phyloP scores from a whole-genome alignment of 2,329 filamentous ascomycete genomes.

The Colletotrichum lini region DNA sequence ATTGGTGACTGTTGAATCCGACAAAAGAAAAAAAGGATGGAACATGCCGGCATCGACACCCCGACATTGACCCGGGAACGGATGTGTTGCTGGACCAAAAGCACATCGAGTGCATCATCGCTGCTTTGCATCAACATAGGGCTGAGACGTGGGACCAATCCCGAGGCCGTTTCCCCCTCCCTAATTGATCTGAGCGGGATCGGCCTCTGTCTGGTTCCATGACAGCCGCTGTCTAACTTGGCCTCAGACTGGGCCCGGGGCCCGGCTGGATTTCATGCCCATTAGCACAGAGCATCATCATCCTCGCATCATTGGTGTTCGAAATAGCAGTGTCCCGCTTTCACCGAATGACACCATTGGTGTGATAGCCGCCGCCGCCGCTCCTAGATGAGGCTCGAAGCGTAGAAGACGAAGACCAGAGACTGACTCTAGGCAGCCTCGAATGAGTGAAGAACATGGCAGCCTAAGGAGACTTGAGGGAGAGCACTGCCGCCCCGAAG shows the following conservation, averaged over 20 bases:
- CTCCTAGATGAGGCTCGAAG: too few species aligned
- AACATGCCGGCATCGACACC: neutral
- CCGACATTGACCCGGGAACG: neutral
- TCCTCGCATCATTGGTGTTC: neutral
- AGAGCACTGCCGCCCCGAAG: neutral
- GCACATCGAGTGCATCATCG: neutral
- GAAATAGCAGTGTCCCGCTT: neutral
- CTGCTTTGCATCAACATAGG: constrained; percentile 26
- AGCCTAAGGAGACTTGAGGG: too few species aligned
- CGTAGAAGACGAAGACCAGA: neutral
- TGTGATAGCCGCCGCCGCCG: too few species aligned
- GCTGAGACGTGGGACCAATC: constrained; percentile 29
- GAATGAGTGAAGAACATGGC: neutral
- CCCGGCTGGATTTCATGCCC: constrained; percentile 5
- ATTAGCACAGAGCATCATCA: neutral
- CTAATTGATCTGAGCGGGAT: constrained; percentile 1
- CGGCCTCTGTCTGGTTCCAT: neutral
- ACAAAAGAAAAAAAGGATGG: neutral
- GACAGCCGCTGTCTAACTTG: constrained; percentile 9
- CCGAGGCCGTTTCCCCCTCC: neutral
- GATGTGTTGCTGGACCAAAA: neutral
- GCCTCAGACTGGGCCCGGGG: constrained; percentile 1
- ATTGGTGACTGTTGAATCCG: neutral
- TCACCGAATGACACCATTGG: constrained; percentile 5
- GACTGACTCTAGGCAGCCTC: constrained; percentile 20